Conservation (phyloP, 192 early-diverging fungal genomes). For the Gonapodya sp. region DNA sequence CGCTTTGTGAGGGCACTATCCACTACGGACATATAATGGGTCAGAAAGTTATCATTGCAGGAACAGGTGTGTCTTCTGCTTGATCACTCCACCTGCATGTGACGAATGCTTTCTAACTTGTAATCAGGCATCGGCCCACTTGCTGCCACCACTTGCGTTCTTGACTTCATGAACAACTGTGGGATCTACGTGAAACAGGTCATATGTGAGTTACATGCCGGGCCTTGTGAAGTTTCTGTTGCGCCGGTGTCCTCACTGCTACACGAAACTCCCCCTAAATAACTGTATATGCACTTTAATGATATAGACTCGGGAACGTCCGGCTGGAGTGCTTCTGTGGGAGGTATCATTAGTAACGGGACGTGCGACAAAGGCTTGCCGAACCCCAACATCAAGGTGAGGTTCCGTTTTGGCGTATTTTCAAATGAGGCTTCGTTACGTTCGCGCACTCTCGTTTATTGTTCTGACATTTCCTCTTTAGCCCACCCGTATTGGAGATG, state of each 20-base stretch:
- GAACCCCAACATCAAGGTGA: not conserved
- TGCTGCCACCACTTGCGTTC: not conserved
- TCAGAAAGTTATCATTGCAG: not conserved
- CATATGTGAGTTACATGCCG: not conserved
- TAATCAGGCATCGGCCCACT: not conserved
- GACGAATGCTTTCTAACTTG: no score
- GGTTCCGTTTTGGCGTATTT: no score
- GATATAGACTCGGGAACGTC: not conserved
- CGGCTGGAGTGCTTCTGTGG: not conserved
- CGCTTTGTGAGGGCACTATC: not conserved
- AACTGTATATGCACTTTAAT: not conserved
- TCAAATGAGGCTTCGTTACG: not conserved
- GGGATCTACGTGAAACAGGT: not conserved
- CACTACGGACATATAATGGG: not conserved
- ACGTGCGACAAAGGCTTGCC: not conserved
- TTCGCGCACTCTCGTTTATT: not conserved
- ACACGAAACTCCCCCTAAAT: no score
- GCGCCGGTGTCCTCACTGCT: not conserved
- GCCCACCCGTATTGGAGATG: not conserved
- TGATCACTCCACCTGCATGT: no score
- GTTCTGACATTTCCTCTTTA: not conserved
- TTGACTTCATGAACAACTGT: not conserved
- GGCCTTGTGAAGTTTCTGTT: not conserved
- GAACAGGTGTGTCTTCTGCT: not conserved
- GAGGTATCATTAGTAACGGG: not conserved